Base-by-base conservation (phyloP, 192 early-diverging fungal species). In the Coemansia sp. region DNA sequence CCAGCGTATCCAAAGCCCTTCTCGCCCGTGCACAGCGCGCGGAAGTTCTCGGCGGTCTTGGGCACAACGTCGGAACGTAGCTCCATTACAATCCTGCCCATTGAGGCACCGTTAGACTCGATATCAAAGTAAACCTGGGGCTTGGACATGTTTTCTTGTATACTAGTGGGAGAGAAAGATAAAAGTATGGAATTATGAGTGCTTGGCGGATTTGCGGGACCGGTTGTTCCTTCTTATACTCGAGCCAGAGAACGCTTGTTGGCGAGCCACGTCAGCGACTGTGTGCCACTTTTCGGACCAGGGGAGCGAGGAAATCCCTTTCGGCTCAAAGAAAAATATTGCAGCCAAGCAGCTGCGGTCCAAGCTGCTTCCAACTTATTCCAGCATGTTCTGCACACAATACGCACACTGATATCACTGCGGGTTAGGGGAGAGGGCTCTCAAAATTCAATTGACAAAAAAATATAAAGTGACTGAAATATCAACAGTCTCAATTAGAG, bases 11-110 rank as follows among this genome's bases (percentile, higher is more conserved):
- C 71, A 46, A 65, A 62, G 19, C 74, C 77, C 38, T 78, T 42
- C 52, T 78, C 66, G 19, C 84, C 84, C 5, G 73, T 72, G 60
- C 73, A 68, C 42, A 92, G 83, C 40, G 84, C 83, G 40, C 87
- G 85, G 83, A 98, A 98, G 89, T 98, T 98, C 82, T 97, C 91
- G 37, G 90, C 90, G 22, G 95, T 97, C 83, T 88, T 90, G 73
- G 96, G 96, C 15, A 90, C 88, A 28, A 88, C 85, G 65, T 97
- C 89, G 46, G 83, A 82, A 78, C 87, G 87, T n/a, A 83, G 71
- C 65, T 66, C 77, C 42, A 83, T 69, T 31, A 46, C 60, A 54
- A 83, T 74, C 11, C 50, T 54, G 11, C 82, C 78, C 22, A 71
- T 17, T 2, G 57, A 11, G 26, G 31, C 51, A n/a, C 69, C 59